Percentiles rank a stretch among this genome's conserved stretches.
Conservation (phyloP, 116 monocot species). For the Papilionanthe hybrid region DNA sequence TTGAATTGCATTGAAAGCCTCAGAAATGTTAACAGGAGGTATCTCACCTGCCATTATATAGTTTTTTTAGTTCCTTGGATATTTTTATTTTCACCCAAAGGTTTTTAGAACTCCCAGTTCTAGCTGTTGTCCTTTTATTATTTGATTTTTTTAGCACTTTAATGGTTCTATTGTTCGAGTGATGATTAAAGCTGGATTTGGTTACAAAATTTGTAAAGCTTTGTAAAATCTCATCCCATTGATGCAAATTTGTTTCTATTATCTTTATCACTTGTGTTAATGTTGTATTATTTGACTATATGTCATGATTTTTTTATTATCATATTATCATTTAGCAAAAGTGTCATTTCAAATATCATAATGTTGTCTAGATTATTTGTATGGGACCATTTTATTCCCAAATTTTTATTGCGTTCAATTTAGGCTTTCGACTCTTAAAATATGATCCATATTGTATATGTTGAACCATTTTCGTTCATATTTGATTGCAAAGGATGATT, state of each 20-base stretch:
- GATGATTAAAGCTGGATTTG: not conserved
- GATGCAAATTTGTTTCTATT: not conserved
- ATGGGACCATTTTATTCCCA: too few relatives aligned
- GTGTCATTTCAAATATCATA: too few relatives aligned
- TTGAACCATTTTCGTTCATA: too few relatives aligned
- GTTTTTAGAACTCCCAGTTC: not conserved
- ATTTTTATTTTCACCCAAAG: too few relatives aligned
- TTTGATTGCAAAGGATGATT: too few relatives aligned
- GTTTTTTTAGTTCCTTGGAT: not conserved
- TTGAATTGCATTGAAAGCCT: not conserved
- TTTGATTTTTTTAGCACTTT: not conserved
- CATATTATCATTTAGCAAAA: too few relatives aligned
- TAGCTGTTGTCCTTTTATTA: not conserved
- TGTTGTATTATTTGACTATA: too few relatives aligned
- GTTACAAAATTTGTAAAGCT: constrained; percentile 1
- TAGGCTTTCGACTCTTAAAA: too few relatives aligned
- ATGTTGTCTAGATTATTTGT: too few relatives aligned
- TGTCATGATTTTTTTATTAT: too few relatives aligned
- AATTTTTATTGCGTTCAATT: too few relatives aligned
- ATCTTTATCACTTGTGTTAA: not conserved
- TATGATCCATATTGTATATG: too few relatives aligned
- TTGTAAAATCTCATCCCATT: not conserved
- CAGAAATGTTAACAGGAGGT: not conserved
- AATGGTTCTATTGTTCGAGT: not conserved
- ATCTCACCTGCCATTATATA: not conserved